Evolutionary conservation across 371 early-diverging fungal species (phyloP).

Genomic region (Nematocida minor): DNA sequence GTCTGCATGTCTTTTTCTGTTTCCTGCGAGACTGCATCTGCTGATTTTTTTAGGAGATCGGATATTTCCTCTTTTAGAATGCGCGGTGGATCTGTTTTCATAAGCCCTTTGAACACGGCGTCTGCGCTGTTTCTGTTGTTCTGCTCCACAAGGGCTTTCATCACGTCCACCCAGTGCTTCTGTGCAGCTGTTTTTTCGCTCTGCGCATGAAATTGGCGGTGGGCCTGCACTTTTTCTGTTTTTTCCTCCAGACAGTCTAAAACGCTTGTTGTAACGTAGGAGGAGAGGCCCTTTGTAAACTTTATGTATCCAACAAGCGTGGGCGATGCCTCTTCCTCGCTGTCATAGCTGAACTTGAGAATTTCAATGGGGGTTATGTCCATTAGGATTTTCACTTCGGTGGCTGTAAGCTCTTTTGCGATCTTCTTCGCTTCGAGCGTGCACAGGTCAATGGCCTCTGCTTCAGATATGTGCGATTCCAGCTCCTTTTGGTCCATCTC

Average conservation of each 20-base stretch:
- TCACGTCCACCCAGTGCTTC: background rate
- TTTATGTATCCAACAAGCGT: slow-evolving; percentile 30
- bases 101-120: background rate
- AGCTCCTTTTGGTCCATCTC: slow-evolving; percentile 11
- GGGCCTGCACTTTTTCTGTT: background rate
- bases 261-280: slow-evolving; percentile 6
- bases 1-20: slow-evolving; percentile 1
- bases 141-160: background rate
- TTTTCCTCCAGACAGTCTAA: background rate
- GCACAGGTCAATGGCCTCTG: slow-evolving; percentile 21
- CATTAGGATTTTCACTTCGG: slow-evolving; percentile 15
- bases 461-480: slow-evolving; percentile 32
- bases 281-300: slow-evolving; percentile 36
- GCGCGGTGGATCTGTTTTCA: background rate
- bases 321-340: slow-evolving; percentile 1
- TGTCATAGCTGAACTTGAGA: slow-evolving; percentile 33
- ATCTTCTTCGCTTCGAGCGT: background rate
- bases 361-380: slow-evolving; percentile 45
- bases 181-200: slow-evolving; percentile 6
- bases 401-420: slow-evolving; percentile 17
- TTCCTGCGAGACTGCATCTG: background rate
- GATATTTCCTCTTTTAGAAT: slow-evolving; percentile 31
- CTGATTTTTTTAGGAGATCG: background rate
- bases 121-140: background rate
- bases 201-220: background rate